A percentile compares a stretch with the other conserved stretches of the same genome.
Evolutionary conservation across 2,329 filamentous ascomycete species (phyloP).

Genomic region (Stemphylium beticola): DNA sequence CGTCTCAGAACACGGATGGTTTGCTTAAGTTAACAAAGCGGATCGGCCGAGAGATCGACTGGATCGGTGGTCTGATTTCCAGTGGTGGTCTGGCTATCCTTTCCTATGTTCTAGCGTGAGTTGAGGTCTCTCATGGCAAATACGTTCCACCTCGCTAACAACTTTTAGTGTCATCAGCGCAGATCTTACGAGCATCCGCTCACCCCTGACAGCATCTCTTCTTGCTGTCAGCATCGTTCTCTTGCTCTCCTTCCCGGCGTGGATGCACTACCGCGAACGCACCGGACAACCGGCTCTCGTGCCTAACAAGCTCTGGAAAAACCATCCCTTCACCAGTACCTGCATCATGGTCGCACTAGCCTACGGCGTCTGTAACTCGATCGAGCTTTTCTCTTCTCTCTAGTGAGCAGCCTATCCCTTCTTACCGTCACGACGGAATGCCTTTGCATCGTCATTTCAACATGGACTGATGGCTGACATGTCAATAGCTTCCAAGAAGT

Average conservation of each 20-base stretch:
- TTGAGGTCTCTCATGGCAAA: not conserved
- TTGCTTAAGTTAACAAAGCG: conserved; percentile 11
- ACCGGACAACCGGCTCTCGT: conserved; percentile 31
- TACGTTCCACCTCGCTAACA: conserved; percentile 9
- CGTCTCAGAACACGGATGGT: conserved; percentile 6
- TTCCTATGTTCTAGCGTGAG: conserved; percentile 36
- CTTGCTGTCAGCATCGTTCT: conserved; percentile 33
- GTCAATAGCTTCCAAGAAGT: conserved; percentile 49
- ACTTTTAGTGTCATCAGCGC: conserved; percentile 28
- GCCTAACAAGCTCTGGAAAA: conserved; percentile 59
- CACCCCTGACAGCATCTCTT: conserved; percentile 28
- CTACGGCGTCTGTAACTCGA: conserved; percentile 46
- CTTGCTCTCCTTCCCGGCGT: conserved; percentile 35
- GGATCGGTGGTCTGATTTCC: conserved; percentile 36
- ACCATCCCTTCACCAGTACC: conserved; percentile 60
- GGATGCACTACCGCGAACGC: conserved; percentile 39
- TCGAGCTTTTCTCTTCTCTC: conserved; percentile 51
- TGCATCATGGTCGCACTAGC: conserved; percentile 55
- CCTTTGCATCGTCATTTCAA: too few species aligned
- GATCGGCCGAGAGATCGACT: conserved; percentile 34
- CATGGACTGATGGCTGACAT: not conserved
- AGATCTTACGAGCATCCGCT: conserved; percentile 29
- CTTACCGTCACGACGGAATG: too few species aligned
- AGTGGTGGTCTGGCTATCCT: conserved; percentile 31
- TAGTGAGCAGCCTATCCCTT: conserved; percentile 43